Base-by-base conservation (phyloP, 2,329 filamentous ascomycete species). In the Talaromyces atroroseus region DNA sequence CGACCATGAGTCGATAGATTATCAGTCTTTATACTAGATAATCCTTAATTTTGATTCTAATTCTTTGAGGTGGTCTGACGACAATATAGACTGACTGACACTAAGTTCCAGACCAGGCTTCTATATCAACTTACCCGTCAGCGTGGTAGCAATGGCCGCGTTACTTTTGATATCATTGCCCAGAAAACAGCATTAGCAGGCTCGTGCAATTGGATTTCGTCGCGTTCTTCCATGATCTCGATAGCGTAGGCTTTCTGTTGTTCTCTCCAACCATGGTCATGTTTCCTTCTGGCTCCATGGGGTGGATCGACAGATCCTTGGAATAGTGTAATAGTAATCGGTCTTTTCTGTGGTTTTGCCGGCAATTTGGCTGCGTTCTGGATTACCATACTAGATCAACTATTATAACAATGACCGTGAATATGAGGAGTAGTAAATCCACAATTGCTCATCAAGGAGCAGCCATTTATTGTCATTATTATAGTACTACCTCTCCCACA, bases 211-310 rank as follows among this genome's bases (percentile, higher is more conserved):
- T 59, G 14, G 60, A 69, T 46, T 42, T 72, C 2, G 56, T 57
- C 18, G 64, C 65, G n/a, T 53, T 67, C 6, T 49, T 68, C 34
- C 63, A 64, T 11, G 62, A 68, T n/a, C 64, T 73, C 14, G 72
- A 76, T 54, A 63, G 74, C 32, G 40, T 67, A 2, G 72, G 72
- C 3, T 73, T 72, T 36, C 54, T 60, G 3, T 74, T 20, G 66
- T 75, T 54, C 63, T 66, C 8, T 70, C 71, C 5, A 61, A 68
- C 5, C 59, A 36, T 65, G 0, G 58, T 70, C 5, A 68, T 71
- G 65, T 63, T 76, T n/a, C 5, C 64, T 76, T 5, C 62, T 75
- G 11, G 74, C 67, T 0, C 62, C 77, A 54, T 71, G 65, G 50
- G 74, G 71, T 38, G 71, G 68, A 5, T 61, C 62, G 20, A 58